phyloP scores from a whole-genome alignment of 331 rosid species.

The Arachis monticola region DNA sequence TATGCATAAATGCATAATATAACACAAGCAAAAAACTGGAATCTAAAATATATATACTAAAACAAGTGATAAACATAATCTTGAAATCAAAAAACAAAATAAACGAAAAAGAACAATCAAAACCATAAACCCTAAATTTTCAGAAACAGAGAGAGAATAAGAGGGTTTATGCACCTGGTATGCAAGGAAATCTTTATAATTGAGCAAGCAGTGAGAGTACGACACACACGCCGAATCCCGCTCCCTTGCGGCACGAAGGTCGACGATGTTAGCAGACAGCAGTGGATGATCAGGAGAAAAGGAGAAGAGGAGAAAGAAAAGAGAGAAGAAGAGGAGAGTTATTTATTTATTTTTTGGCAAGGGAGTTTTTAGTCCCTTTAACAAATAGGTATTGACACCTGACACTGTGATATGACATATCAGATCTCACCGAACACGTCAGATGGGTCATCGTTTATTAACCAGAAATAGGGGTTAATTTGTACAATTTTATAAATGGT shows the following conservation, averaged over 20 bases:
- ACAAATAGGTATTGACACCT: too few relatives aligned
- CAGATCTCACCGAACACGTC: too few relatives aligned
- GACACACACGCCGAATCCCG: slow-evolving; percentile 94
- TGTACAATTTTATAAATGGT: too few relatives aligned
- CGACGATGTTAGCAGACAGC: slow-evolving; percentile 76
- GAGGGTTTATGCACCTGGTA: slow-evolving; percentile 59
- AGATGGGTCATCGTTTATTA: too few relatives aligned
- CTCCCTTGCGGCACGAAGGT: slow-evolving; percentile 74
- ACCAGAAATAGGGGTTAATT: too few relatives aligned
- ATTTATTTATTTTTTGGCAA: too few relatives aligned
- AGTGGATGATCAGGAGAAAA: slow-evolving; percentile 67
- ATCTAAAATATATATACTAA: background rate
- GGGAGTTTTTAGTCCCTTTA: too few relatives aligned
- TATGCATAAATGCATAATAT: background rate
- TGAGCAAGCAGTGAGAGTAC: slow-evolving; percentile 88
- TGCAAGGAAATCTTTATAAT: slow-evolving; percentile 89
- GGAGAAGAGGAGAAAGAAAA: slow-evolving; percentile 67
- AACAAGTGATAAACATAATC: background rate
- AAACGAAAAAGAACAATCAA: background rate
- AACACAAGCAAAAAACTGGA: background rate
- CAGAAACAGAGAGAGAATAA: background rate
- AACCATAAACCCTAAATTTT: slow-evolving; percentile 1
- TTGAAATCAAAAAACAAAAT: background rate
- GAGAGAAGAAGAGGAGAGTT: too few relatives aligned
- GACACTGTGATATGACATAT: too few relatives aligned